A percentile compares a stretch with the other conserved stretches of the same genome.
These are phyloP conservation scores for Naganishia liquefaciens DNA, from an alignment of 1,284 basidiomycete genomes.

Conservation along the genomic window DNA sequence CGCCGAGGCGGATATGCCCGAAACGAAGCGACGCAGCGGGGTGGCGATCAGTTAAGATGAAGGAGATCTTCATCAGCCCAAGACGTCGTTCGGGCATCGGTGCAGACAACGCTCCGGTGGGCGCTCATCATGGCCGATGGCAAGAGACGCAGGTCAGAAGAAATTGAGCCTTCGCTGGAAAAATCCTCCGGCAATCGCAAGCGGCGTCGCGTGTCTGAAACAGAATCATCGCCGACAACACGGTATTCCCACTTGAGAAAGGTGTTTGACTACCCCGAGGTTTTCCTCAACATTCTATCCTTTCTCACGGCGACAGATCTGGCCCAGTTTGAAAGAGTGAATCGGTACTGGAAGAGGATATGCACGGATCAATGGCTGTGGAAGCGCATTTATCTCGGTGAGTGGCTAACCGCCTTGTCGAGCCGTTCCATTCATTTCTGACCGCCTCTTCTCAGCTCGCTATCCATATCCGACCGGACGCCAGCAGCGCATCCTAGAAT, in stretches of 20 bases:
- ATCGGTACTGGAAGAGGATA: constrained; percentile 47
- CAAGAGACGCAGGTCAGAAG: background rate
- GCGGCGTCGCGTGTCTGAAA: background rate
- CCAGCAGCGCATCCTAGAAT: background rate
- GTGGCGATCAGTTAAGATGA: no score
- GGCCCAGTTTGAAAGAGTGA: constrained; percentile 46
- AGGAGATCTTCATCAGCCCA: no score
- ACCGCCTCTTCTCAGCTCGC: background rate
- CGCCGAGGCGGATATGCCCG: background rate
- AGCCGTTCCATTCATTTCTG: background rate
- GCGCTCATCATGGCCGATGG: background rate
- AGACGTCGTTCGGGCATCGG: no score
- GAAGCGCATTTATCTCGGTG: constrained; percentile 29
- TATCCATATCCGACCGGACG: constrained; percentile 17
- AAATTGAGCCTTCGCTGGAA: background rate
- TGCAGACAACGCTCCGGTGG: no score
- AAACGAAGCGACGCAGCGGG: no score
- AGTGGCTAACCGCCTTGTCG: background rate
- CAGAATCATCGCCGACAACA: background rate
- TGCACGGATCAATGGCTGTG: constrained; percentile 40
- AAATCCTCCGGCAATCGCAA: background rate
- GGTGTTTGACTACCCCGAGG: constrained; percentile 49
- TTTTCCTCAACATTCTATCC: constrained; percentile 51
- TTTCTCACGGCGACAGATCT: constrained; percentile 46
- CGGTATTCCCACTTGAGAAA: constrained; percentile 18